phyloP scores from a whole-genome alignment of 2,329 filamentous ascomycete species.

The Ophiosphaerella herpotricha region DNA sequence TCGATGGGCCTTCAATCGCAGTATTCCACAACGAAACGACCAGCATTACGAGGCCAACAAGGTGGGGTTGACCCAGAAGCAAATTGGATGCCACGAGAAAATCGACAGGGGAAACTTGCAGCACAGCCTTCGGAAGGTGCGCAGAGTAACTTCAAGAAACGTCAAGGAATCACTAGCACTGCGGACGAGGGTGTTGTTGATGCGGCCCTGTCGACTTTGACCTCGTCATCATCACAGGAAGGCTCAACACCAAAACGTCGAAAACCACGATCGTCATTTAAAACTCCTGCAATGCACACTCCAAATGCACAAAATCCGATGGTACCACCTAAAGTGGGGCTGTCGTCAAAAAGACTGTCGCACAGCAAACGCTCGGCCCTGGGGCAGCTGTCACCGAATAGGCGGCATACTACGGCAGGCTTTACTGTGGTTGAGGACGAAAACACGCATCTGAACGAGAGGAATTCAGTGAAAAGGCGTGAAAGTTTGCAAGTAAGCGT shows the following conservation, averaged over 20 bases:
- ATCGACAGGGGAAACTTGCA: constrained; percentile 31
- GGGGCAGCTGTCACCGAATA: constrained; percentile 40
- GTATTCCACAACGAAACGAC: constrained; percentile 11
- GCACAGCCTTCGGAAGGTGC: constrained; percentile 12
- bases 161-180: constrained; percentile 13
- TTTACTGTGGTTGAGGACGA: constrained; percentile 24
- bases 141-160: background rate
- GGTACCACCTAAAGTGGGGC: constrained; percentile 5
- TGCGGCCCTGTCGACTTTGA: constrained; percentile 28
- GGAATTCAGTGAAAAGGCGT: constrained; percentile 13
- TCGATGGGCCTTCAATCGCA: constrained; percentile 27
- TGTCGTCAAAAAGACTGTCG: constrained; percentile 20
- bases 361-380: constrained; percentile 35
- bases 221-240: constrained; percentile 19
- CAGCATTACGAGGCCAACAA: constrained; percentile 16
- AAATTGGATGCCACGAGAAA: constrained; percentile 16
- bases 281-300: constrained; percentile 34
- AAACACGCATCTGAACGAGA: constrained; percentile 7
- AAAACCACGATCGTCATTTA: constrained; percentile 41
- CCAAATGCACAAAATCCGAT: constrained; percentile 26
- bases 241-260: constrained; percentile 50
- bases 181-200: constrained; percentile 24
- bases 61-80: constrained; percentile 14
- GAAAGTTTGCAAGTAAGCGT: constrained; percentile 23
- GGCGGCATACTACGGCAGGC: constrained; percentile 36